phyloP scores from a whole-genome alignment of 495 filamentous ascomycete genomes.

The Podospora comata region DNA sequence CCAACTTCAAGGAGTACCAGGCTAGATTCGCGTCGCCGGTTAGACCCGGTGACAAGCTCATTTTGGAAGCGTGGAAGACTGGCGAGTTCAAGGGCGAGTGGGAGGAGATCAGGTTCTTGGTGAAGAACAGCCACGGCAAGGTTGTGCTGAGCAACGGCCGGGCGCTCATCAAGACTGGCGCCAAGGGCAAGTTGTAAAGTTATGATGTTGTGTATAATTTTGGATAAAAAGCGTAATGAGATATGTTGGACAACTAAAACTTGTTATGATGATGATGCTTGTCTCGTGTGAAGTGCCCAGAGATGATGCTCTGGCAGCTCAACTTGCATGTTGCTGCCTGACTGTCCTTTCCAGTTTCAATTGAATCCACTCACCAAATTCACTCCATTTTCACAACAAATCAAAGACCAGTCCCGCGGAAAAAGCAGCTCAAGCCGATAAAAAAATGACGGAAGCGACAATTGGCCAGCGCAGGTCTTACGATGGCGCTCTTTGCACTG shows the following conservation, averaged over 20 bases:
- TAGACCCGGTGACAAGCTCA: conserved; percentile 67
- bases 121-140: conserved; percentile 68
- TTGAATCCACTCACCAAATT: not conserved
- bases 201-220: conserved; percentile 6
- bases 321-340: not conserved
- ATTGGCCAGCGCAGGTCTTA: conserved; percentile 76
- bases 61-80: conserved; percentile 62
- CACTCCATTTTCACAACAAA: not conserved
- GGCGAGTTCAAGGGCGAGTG: conserved; percentile 65
- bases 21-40: conserved; percentile 84
- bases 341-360: not conserved
- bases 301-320: not conserved
- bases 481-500: conserved; percentile 69
- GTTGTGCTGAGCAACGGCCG: conserved; percentile 80
- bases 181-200: conserved; percentile 63
- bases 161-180: conserved; percentile 65
- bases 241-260: not conserved
- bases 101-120: conserved; percentile 79
- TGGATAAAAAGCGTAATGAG: conserved; percentile 1
- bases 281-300: not conserved
- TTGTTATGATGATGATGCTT: not conserved
- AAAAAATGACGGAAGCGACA: conserved; percentile 28
- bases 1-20: conserved; percentile 80
- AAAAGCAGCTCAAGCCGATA: not conserved
- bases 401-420: not conserved